Conservation (phyloP, 371 early-diverging fungal species). For the Circinella umbellata region DNA sequence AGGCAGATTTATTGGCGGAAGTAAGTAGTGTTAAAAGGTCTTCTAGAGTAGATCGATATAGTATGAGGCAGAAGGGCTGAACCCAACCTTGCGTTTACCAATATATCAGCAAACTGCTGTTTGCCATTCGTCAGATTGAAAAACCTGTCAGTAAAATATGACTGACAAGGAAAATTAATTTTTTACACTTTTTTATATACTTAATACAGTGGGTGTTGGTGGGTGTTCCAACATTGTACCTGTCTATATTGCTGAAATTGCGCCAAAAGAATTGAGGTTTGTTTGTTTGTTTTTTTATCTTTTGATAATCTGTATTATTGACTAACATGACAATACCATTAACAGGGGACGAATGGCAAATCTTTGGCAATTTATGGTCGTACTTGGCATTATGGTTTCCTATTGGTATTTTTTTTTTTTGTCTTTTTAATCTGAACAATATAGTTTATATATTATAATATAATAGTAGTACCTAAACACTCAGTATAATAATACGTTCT, state of each 20-base stretch:
- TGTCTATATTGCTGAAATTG: conserved; percentile 54
- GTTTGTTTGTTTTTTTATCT: not conserved
- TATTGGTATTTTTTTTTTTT: conserved; percentile 34
- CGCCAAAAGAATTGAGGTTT: conserved; percentile 33
- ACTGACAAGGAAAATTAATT: not conserved
- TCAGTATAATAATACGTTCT: no score
- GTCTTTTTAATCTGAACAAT: not conserved
- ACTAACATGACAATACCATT: not conserved
- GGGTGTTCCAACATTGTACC: conserved; percentile 47
- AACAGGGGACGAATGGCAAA: conserved; percentile 47
- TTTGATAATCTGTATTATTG: not conserved
- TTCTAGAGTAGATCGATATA: no score
- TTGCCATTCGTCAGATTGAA: no score
- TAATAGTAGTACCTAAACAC: no score
- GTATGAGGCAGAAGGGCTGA: not conserved
- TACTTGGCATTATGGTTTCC: conserved; percentile 51
- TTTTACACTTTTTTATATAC: not conserved
- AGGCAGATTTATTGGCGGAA: conserved; percentile 51
- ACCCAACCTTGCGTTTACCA: no score
- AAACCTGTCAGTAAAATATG: no score
- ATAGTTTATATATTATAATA: not conserved
- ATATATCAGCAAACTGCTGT: no score
- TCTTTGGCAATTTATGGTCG: conserved; percentile 51
- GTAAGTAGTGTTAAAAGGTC: conserved; percentile 24
- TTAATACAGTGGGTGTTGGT: conserved; percentile 43